Base-by-base conservation (phyloP, 2,329 filamentous ascomycete species). In the Arthrobotrys conoides region DNA sequence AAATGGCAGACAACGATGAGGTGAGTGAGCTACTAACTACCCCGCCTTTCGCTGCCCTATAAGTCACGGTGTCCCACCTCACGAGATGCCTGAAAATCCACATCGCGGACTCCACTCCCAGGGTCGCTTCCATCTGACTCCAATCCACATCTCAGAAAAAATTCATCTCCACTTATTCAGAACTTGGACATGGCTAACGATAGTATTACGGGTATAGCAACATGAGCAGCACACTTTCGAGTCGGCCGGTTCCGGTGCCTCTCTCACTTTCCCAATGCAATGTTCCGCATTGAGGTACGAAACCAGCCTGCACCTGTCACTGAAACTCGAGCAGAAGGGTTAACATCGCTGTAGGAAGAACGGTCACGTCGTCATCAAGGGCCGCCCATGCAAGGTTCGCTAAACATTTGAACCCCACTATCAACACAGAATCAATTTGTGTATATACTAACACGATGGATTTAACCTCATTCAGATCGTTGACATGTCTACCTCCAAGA, bases 401-500 rank as follows among this genome's bases (percentile, higher is more conserved):
- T 46, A 12, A 48, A 20, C 14, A 61, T 18, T 8, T 36, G 1
- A 20, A 27, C 30, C 46, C 41, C 61, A 24, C 27, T 5, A 38
- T 55, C 65, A 46, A 30, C 22, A 44, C 27, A 27, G 22, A 20
- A n/a, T n/a, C n/a, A 18, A 18, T 3, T 30, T 5, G 4, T n/a
- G 1, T 10, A 57, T 72, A 49, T 41, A 12, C 49, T 66, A 53
- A 65, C 57, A 27, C 16, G 8, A 22, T 3, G 36, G 10, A 20
- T 10, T n/a, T n/a, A 44, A 36, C 48, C 18, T 3, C 3, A 33
- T 65, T 14, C 16, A 73, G 93, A 99, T 99, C 84, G 93, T 98
- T 87, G 96, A 99, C 86, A 99, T 99, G 96, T 97, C 94, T 83
- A 99, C 96, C 89, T 99, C 96, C 87, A 99, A 99, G 94, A 99